A percentile compares a stretch with the other conserved stretches of the same genome.
These are phyloP conservation scores for Fusarium setosum DNA, from an alignment of 2,329 filamentous ascomycete genomes.

Conservation along the genomic window DNA sequence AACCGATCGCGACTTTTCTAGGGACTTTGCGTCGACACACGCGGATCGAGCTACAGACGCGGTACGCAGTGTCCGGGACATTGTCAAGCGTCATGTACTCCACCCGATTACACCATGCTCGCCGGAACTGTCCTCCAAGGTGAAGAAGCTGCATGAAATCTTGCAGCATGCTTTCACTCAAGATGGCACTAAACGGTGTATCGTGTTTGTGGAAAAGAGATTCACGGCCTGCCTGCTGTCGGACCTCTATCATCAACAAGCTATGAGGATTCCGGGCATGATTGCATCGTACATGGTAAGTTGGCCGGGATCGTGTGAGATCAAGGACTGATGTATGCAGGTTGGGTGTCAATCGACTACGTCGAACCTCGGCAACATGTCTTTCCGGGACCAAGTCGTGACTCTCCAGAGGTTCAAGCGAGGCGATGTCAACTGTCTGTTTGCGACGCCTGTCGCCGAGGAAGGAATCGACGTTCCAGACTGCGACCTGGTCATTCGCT, in stretches of 20 bases:
- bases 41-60: constrained; percentile 63
- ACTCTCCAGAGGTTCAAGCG: constrained; percentile 74
- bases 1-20: constrained; percentile 54
- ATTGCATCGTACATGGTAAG: constrained; percentile 71
- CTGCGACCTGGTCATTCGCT: constrained; percentile 76
- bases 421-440: constrained; percentile 71
- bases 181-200: constrained; percentile 68
- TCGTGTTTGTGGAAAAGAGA: constrained; percentile 86
- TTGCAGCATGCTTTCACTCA: constrained; percentile 74
- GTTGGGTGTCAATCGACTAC: constrained; percentile 45
- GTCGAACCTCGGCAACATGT: constrained; percentile 69
- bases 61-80: constrained; percentile 67
- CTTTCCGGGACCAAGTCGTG: constrained; percentile 79
- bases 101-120: constrained; percentile 42
- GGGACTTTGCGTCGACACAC: constrained; percentile 22
- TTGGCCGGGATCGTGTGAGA: not conserved
- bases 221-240: constrained; percentile 80
- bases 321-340: constrained; percentile 33
- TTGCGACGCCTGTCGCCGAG: constrained; percentile 75
- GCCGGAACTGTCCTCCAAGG: constrained; percentile 76
- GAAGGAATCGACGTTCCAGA: constrained; percentile 76
- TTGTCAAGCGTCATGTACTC: constrained; percentile 66
- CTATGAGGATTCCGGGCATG: constrained; percentile 68
- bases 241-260: constrained; percentile 70
- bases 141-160: constrained; percentile 69